These are phyloP conservation scores for Pythium coloratum DNA, from an alignment of 352 stramenopile species.

Conservation along the genomic window DNA sequence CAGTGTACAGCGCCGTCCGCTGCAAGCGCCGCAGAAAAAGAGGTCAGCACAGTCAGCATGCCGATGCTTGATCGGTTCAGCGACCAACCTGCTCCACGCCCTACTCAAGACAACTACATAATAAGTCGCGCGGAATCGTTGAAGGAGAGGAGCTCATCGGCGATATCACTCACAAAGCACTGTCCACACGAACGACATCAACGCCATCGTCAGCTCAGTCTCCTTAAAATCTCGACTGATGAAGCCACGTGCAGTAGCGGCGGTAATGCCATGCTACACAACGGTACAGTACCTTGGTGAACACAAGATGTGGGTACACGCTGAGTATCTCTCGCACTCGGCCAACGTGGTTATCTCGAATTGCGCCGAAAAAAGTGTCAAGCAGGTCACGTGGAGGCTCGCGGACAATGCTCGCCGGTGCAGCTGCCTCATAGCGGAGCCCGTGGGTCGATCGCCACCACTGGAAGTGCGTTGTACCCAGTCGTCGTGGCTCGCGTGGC, in stretches of 20 bases:
- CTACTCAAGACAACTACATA: conserved; percentile 1
- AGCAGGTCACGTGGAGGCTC: conserved; percentile 3
- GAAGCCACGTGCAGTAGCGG: too few relatives aligned
- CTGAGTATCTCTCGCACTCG: conserved; percentile 17
- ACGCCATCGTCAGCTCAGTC: background rate
- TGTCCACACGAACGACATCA: conserved; percentile 8
- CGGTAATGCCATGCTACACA: too few relatives aligned
- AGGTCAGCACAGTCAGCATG: conserved; percentile 2
- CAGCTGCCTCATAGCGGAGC: conserved; percentile 11
- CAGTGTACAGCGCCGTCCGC: conserved; percentile 63
- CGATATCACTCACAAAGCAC: conserved; percentile 29
- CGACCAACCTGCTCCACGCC: conserved; percentile 21
- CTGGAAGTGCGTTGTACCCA: conserved; percentile 14
- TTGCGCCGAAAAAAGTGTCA: conserved; percentile 18
- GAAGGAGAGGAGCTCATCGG: conserved; percentile 1
- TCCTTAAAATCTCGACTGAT: too few relatives aligned
- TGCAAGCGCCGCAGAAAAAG: conserved; percentile 19
- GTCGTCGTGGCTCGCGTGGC: background rate
- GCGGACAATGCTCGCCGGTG: background rate
- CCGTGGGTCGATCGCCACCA: conserved; percentile 21
- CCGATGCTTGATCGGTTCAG: conserved; percentile 11
- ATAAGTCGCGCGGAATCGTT: background rate
- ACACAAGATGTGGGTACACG: conserved; percentile 25
- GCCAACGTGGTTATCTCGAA: conserved; percentile 22
- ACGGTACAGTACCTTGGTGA: conserved; percentile 23